Evolutionary conservation across 257 asterid genomes (phyloP).

Genomic region (Salvia rosmarinus): DNA sequence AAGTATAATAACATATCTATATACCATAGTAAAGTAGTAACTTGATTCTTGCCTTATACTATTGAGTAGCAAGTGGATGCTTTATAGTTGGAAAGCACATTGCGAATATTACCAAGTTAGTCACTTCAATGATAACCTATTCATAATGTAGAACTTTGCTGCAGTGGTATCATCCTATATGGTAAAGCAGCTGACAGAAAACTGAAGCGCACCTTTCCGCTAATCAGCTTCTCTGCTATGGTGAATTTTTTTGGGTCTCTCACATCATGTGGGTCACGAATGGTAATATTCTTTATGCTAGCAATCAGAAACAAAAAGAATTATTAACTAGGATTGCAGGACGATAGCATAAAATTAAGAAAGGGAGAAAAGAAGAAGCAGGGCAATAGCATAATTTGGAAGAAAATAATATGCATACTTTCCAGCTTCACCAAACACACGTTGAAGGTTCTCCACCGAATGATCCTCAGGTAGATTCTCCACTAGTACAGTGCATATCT

Average conservation of each 20-base stretch:
- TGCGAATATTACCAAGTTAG: background rate
- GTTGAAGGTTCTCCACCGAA: constrained; percentile 80
- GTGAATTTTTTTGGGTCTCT: constrained; percentile 68
- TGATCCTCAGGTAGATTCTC: constrained; percentile 96
- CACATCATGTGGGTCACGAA: constrained; percentile 77
- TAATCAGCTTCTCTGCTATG: constrained; percentile 83
- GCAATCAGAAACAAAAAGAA: constrained; percentile 34
- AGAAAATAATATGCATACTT: constrained; percentile 50
- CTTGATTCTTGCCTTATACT: background rate
- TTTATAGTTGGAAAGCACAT: background rate
- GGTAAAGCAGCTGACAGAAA: constrained; percentile 18
- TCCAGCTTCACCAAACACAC: constrained; percentile 89
- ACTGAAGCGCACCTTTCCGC: constrained; percentile 67
- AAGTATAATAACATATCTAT: background rate
- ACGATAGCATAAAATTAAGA: constrained; percentile 17
- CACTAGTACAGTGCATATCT: constrained; percentile 92
- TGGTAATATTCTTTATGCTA: constrained; percentile 65
- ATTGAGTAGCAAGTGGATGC: constrained; percentile 19
- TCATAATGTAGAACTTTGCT: background rate
- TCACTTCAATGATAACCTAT: constrained; percentile 20
- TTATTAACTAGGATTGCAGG: constrained; percentile 9
- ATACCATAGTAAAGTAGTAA: constrained; percentile 4
- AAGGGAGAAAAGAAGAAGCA: background rate
- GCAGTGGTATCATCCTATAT: constrained; percentile 6
- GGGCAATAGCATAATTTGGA: constrained; percentile 12